Conservation (phyloP, 164 flowering plant genomes). For the Nymphaea thermarum region DNA sequence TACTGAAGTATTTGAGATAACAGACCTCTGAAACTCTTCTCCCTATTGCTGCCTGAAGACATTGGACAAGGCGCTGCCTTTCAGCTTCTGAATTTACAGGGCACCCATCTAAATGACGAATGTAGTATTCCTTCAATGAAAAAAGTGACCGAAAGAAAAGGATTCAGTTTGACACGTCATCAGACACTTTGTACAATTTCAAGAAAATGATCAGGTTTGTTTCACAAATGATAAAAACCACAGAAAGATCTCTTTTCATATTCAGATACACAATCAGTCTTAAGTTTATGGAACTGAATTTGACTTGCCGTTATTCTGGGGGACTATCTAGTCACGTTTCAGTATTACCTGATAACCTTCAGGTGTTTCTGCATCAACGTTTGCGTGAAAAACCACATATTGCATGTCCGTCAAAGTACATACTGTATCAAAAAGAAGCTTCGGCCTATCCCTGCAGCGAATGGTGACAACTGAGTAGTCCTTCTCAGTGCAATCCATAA, state of each 20-base stretch:
- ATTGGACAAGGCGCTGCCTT: conserved; percentile 56
- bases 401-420: conserved; percentile 76
- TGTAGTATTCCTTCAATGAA: conserved; percentile 51
- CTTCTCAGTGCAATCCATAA: conserved; percentile 32
- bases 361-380: conserved; percentile 21
- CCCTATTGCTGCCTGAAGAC: conserved; percentile 63
- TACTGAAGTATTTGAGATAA: no score
- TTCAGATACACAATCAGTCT: no score
- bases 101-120: conserved; percentile 65
- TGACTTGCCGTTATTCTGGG: no score
- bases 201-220: no score
- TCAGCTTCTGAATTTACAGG: conserved; percentile 77
- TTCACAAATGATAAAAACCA: no score
- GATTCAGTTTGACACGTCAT: no score
- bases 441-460: conserved; percentile 37
- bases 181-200: no score
- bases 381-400: conserved; percentile 62
- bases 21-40: conserved; percentile 73
- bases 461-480: conserved; percentile 51
- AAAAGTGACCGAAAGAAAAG: no score
- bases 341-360: conserved; percentile 46
- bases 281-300: no score
- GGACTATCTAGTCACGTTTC: no score
- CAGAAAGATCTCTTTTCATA: no score
- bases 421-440: conserved; percentile 62